phyloP scores from a whole-genome alignment of 208 protist genomes.

The Acanthamoeba polyphaga region DNA sequence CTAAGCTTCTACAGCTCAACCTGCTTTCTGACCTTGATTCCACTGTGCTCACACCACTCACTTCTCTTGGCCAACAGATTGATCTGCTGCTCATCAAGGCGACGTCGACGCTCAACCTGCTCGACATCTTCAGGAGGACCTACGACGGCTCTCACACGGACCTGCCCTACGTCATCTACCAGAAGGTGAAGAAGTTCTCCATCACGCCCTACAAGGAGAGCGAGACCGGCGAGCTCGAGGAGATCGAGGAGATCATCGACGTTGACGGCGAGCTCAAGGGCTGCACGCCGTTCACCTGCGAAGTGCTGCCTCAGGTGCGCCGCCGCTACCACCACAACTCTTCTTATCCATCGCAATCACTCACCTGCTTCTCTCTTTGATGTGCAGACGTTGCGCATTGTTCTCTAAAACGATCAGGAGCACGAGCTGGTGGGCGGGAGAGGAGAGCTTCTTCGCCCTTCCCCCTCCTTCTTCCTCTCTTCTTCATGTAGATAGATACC shows the following conservation, averaged over 20 bases:
- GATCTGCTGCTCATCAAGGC: constrained; percentile 20
- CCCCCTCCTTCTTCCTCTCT: not conserved
- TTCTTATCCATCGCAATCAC: not conserved
- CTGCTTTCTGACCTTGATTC: too few species aligned
- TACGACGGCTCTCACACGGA: constrained; percentile 44
- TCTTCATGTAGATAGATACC: not conserved
- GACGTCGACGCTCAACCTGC: not conserved
- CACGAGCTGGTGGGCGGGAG: too few species aligned
- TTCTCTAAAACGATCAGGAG: not conserved
- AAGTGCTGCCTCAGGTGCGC: constrained; percentile 42
- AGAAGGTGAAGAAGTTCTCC: constrained; percentile 42
- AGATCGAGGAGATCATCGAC: constrained; percentile 40
- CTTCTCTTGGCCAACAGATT: not conserved
- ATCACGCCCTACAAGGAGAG: constrained; percentile 32
- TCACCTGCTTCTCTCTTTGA: not conserved
- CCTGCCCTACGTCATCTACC: too few species aligned
- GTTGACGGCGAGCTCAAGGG: constrained; percentile 70
- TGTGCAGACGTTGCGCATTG: not conserved
- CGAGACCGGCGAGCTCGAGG: not conserved
- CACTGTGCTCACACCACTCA: too few species aligned
- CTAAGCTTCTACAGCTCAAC: too few species aligned
- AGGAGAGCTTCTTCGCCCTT: not conserved
- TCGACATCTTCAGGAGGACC: constrained; percentile 32
- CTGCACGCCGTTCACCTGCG: constrained; percentile 32
- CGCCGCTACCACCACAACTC: not conserved